These are phyloP conservation scores for Paramecium pentaurelia DNA, from an alignment of 73 alveolate species.

Conservation along the genomic window DNA sequence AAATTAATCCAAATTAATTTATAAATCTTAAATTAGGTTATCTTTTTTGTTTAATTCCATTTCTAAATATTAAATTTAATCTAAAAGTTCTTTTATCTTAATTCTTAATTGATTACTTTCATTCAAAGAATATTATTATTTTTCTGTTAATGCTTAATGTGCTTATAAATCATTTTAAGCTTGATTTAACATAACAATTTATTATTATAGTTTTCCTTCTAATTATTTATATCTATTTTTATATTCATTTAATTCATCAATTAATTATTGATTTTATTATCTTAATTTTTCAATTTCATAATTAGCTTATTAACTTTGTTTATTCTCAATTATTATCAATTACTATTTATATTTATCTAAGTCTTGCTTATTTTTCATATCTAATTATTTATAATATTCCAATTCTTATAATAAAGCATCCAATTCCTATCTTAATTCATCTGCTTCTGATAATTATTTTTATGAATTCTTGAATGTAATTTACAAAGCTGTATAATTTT, in stretches of 20 bases:
- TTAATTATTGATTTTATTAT: neutral
- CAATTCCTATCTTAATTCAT: neutral
- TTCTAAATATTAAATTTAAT: neutral
- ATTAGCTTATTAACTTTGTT: neutral
- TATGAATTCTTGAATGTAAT: neutral
- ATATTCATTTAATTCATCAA: neutral
- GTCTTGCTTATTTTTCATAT: neutral
- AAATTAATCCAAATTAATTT: neutral
- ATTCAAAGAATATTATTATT: neutral
- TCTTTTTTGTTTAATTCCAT: neutral
- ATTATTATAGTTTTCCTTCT: neutral
- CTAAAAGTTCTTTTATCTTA: neutral
- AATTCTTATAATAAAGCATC: neutral
- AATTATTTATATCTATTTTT: neutral
- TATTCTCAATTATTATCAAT: neutral
- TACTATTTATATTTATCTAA: neutral
- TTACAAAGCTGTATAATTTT: neutral
- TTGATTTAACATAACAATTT: neutral
- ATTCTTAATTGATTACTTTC: neutral
- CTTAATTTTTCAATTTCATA: constrained; percentile 9
- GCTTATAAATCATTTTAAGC: constrained; percentile 5
- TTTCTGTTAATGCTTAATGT: neutral
- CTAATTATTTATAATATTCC: neutral
- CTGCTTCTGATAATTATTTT: neutral
- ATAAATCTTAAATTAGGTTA: neutral